Evolutionary conservation across 352 stramenopile species (phyloP).

Genomic region (Phytophthora cactorum): DNA sequence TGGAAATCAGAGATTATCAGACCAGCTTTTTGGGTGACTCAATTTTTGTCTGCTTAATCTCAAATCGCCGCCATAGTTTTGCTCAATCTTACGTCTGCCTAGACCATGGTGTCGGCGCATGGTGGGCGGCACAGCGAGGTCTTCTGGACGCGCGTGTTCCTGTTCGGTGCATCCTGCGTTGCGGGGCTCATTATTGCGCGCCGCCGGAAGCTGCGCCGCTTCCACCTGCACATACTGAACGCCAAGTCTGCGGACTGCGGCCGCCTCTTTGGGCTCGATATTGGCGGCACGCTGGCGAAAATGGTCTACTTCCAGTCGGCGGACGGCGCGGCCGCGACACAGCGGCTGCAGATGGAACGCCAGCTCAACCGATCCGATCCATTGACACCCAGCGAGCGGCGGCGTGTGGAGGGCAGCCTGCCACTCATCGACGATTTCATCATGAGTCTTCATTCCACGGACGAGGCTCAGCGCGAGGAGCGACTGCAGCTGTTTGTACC

Average conservation of each 20-base stretch:
- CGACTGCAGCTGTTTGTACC: slow-evolving; percentile 77
- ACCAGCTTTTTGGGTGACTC: no score
- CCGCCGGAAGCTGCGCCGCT: slow-evolving; percentile 71
- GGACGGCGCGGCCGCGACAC: slow-evolving; percentile 33
- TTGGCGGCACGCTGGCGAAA: slow-evolving; percentile 93
- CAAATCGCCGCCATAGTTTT: no score
- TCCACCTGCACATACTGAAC: slow-evolving; percentile 75
- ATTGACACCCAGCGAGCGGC: slow-evolving; percentile 15
- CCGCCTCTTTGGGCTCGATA: slow-evolving; percentile 91
- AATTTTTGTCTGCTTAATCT: no score
- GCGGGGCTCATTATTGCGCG: slow-evolving; percentile 70
- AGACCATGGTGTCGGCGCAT: no score
- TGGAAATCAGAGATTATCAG: no score
- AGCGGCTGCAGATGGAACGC: slow-evolving; percentile 38
- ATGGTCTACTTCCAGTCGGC: slow-evolving; percentile 93
- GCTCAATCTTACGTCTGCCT: no score
- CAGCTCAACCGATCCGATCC: slow-evolving; percentile 30
- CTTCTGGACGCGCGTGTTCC: slow-evolving; percentile 78
- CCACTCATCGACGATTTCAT: slow-evolving; percentile 61
- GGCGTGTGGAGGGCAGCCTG: slow-evolving; percentile 50
- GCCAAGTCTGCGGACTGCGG: slow-evolving; percentile 73
- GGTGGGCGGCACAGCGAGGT: slow-evolving; percentile 40
- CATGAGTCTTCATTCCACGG: slow-evolving; percentile 47
- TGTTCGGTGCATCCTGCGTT: slow-evolving; percentile 73
- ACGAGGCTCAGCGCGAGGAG: slow-evolving; percentile 64